These are phyloP conservation scores for Chrysanthemum makinoi DNA, from an alignment of 129 eudicot species.

Conservation along the genomic window DNA sequence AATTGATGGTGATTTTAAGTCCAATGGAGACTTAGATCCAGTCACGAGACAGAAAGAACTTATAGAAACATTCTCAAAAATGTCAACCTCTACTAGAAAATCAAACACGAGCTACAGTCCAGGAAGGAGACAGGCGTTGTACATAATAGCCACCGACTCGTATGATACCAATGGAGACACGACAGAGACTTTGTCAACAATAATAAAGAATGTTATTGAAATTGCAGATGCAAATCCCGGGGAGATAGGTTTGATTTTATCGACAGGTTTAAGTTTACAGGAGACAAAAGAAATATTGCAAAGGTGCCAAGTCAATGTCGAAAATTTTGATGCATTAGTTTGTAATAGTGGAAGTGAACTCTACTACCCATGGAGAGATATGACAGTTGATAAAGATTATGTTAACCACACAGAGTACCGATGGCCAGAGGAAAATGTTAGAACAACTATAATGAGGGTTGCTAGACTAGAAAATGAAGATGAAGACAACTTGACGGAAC, in stretches of 20 bases:
- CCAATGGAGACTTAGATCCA: conserved; percentile 53
- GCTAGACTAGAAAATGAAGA: conserved; percentile 42
- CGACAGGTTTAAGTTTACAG: conserved; percentile 54
- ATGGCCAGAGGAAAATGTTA: conserved; percentile 75
- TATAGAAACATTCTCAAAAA: conserved; percentile 53
- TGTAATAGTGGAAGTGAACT: conserved; percentile 84
- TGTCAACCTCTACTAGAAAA: conserved; percentile 38
- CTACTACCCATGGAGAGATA: conserved; percentile 62
- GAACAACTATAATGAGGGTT: conserved; percentile 54
- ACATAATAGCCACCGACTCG: conserved; percentile 59
- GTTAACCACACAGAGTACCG: conserved; percentile 60
- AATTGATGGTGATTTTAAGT: conserved; percentile 56
- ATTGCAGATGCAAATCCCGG: conserved; percentile 41
- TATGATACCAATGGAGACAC: conserved; percentile 46
- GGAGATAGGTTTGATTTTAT: conserved; percentile 56
- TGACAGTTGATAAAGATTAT: conserved; percentile 55
- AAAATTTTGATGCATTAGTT: conserved; percentile 64
- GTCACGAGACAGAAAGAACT: conserved; percentile 54
- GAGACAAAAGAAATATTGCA: conserved; percentile 49
- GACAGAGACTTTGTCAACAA: conserved; percentile 35
- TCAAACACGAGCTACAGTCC: conserved; percentile 53
- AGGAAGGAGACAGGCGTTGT: conserved; percentile 66
- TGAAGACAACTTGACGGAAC: conserved; percentile 46
- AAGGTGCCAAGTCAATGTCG: conserved; percentile 35
- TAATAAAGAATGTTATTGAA: conserved; percentile 55